Evolutionary conservation across 768 basidiomycete genomes (phyloP), one percentile per base, ranked within the genome.

Genomic region (Pilatotrama ljubarskyi): DNA sequence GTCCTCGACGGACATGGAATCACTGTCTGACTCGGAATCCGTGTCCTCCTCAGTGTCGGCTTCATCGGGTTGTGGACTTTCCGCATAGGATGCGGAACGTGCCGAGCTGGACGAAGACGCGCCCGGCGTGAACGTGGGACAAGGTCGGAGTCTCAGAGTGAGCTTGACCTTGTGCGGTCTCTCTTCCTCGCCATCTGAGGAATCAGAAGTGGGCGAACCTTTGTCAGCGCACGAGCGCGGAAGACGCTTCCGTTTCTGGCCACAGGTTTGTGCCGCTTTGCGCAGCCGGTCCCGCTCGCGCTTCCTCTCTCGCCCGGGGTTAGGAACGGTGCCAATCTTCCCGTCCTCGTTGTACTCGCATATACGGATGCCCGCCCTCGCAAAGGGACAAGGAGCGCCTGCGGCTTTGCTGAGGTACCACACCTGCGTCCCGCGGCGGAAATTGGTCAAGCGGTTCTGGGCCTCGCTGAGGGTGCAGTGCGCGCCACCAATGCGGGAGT

Each of bases 331-430:
- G 55, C 59, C 74, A 41, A 68, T 66, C 66, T 73, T 82, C 35
- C 81, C 80, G 58, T 78, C 76, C 68, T 84, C 82, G 18, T 76
- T 77, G 69, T 88, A 89, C 44, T 90, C 84, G 69, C 82, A 87
- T 3, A 90, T 79, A 37, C 84, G 79, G 50, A 92, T 87, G n/a
- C 88, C 88, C 1, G 82, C 86, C 58, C 84, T 79, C 5, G 86
- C 76, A 70, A 92, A 92, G 5, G 90, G 90, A 72, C 90, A 91
- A 0, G 86, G 84, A 6, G 85, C 81, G 50, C 90, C 90, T 9
- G 88, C 84, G 17, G 87, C 87, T 64, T 84, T 82, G 69, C 84
- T 85, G 59, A 92, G 79, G 71, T 91, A 92, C 88, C 88, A 92
- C 15, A 92, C 88, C 68, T 84, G 83, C 43, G 90, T 92, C 29